Conservation (phyloP, 1,284 basidiomycete genomes). For the Ceratobasidium sp. region DNA sequence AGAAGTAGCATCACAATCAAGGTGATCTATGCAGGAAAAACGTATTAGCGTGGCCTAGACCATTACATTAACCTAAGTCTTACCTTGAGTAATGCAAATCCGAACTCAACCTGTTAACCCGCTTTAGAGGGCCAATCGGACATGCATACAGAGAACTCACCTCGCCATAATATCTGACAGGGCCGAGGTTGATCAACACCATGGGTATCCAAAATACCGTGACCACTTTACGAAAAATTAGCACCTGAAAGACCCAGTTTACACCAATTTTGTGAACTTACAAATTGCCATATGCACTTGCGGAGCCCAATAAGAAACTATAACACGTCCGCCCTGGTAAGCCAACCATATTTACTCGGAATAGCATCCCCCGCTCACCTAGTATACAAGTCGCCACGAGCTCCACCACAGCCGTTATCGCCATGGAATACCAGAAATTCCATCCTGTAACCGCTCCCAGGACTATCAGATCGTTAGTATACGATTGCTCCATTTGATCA, state of each 20-base stretch:
- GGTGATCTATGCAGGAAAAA: conserved; percentile 17
- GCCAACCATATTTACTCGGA: not conserved
- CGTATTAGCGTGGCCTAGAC: not conserved
- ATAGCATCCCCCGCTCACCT: conserved; percentile 19
- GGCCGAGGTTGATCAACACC: conserved; percentile 40
- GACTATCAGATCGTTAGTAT: conserved; percentile 15
- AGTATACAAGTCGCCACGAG: conserved; percentile 40
- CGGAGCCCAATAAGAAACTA: conserved; percentile 38
- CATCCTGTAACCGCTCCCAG: conserved; percentile 41
- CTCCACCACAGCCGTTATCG: conserved; percentile 41
- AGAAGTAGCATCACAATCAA: conserved; percentile 32
- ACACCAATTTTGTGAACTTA: not conserved
- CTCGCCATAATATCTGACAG: conserved; percentile 41
- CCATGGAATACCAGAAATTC: conserved; percentile 42
- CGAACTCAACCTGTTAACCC: conserved; percentile 42
- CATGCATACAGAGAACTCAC: conserved; percentile 2
- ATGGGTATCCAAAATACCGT: conserved; percentile 42
- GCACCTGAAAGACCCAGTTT: not conserved
- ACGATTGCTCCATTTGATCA: not conserved
- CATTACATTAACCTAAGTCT: not conserved
- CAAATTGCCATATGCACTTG: conserved; percentile 36
- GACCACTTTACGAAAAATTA: conserved; percentile 33
- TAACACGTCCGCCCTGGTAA: conserved; percentile 2
- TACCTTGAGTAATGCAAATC: conserved; percentile 44
- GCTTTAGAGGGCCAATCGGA: conserved; percentile 1